Base-by-base conservation (phyloP, 495 filamentous ascomycete genomes). In the Hypoxylon cercidicola region DNA sequence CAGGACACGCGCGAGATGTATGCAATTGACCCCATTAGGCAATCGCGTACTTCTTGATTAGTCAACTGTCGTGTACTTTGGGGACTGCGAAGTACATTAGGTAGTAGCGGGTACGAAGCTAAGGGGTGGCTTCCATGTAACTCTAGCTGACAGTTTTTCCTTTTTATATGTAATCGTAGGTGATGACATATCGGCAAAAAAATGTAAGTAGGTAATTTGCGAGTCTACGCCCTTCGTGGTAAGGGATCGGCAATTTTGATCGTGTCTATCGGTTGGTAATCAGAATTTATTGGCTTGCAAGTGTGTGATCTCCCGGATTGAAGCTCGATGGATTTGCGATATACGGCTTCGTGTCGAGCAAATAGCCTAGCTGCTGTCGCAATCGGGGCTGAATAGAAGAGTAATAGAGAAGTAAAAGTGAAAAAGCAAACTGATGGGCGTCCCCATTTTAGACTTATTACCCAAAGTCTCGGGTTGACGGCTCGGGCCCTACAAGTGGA, bases 1-100 rank as follows among this genome's bases (percentile, higher is more conserved):
- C 44, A 34, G 25, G 9, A 55, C 60, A 63, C 55, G 55, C 60
- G 60, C 43, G 59, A 49, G 54, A 68, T 55, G 34, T 48, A 62
- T 64, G 65, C 60, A 60, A 46, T 21, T 6, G 37, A 19, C 60
- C 51, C 44, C 25, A 64, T 13, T 55, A 46, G 65, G 65, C 55
- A 68, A 46, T 19, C 47, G 7, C 18, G 37, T 37, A 16, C 16
- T 48, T 55, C 55, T 55, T 48, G 16, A 60, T 66, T 55, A 55
- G 55, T 59, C 50, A 61, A 54, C 48, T 32, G n/a, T 30, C 10
- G 25, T 37, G 30, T 47, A 48, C 30, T 51, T 58, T 47, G 57
- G 50, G 9, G 32, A n/a, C 19, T 48, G 8, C 16, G 25, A 40
- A 13, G 59, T 48, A 48, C 15, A n/a, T n/a, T n/a, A 28, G 34